A percentile compares a stretch with the other conserved stretches of the same genome.
phyloP scores from a whole-genome alignment of 208 protist genomes.

The Acanthamoeba sp. region DNA sequence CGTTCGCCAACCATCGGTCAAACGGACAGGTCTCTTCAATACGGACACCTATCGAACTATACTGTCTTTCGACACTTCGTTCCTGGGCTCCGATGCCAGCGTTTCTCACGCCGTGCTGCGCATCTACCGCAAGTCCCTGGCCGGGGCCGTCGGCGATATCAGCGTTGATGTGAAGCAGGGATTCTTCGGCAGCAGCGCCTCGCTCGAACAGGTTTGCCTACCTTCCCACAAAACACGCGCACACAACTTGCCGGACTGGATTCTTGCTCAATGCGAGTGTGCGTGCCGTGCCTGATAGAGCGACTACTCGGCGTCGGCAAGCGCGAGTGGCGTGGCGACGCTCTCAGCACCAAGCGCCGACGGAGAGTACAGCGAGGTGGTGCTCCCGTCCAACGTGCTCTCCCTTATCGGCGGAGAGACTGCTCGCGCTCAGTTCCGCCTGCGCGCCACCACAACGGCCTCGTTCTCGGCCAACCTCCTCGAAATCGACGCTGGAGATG shows the following conservation, averaged over 20 bases:
- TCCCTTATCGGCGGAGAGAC: neutral
- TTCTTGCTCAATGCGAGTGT: no score
- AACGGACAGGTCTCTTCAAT: conserved; percentile 16
- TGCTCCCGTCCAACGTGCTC: neutral
- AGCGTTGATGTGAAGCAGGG: conserved; percentile 49
- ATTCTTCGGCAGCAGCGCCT: conserved; percentile 5
- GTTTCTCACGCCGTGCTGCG: conserved; percentile 7
- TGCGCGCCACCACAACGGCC: conserved; percentile 19
- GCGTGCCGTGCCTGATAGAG: neutral
- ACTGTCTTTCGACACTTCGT: conserved; percentile 58
- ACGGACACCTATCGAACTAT: conserved; percentile 34
- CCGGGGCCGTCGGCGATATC: neutral
- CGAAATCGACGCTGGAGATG: neutral
- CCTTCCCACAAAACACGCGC: neutral
- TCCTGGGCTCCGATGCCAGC: neutral
- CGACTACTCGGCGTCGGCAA: neutral
- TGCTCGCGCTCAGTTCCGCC: conserved; percentile 13
- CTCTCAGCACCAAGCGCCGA: neutral
- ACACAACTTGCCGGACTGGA: neutral
- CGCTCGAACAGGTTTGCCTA: neutral
- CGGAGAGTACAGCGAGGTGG: conserved; percentile 50
- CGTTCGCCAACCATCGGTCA: neutral
- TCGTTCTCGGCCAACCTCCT: conserved; percentile 20
- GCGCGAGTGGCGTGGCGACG: neutral
- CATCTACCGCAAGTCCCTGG: conserved; percentile 57